Conservation (phyloP, 2,329 filamentous ascomycete species). For the Epichloe hybrida region DNA sequence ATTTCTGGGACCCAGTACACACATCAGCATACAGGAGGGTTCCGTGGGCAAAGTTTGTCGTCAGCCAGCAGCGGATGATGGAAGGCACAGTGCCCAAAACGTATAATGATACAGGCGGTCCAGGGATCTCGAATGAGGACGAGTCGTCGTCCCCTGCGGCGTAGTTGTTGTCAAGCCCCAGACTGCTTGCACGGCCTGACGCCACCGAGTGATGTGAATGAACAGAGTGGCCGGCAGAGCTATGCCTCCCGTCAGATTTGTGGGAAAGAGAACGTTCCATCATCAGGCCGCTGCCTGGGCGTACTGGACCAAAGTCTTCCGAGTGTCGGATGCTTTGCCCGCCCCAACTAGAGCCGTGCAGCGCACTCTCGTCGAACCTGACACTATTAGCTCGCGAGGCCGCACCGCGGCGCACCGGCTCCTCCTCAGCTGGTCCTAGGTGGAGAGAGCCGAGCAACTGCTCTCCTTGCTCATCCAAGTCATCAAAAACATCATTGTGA, state of each 20-base stretch:
- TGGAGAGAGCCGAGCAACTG: constrained; percentile 70
- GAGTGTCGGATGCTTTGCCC: constrained; percentile 67
- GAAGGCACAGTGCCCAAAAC: constrained; percentile 80
- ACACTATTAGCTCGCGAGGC: constrained; percentile 93
- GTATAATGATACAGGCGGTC: constrained; percentile 71
- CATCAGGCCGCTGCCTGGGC: constrained; percentile 73
- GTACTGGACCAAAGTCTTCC: constrained; percentile 63
- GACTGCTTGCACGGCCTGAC: constrained; percentile 73
- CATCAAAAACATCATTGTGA: constrained; percentile 74
- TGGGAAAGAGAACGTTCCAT: constrained; percentile 86
- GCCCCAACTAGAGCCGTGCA: constrained; percentile 76
- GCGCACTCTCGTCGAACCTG: constrained; percentile 89
- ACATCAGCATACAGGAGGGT: constrained; percentile 83
- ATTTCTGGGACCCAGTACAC: constrained; percentile 83
- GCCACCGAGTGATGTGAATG: constrained; percentile 55
- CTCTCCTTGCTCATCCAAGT: constrained; percentile 76
- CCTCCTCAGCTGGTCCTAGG: constrained; percentile 69
- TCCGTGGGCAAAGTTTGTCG: constrained; percentile 76
- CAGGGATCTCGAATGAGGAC: constrained; percentile 57
- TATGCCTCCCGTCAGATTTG: constrained; percentile 90
- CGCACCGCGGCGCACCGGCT: constrained; percentile 69
- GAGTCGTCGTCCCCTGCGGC: constrained; percentile 46
- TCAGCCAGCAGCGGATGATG: constrained; percentile 93
- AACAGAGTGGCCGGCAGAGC: constrained; percentile 75
- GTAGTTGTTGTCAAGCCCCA: constrained; percentile 67